Conservation (phyloP, 768 basidiomycete species). For the Russula sp. region DNA sequence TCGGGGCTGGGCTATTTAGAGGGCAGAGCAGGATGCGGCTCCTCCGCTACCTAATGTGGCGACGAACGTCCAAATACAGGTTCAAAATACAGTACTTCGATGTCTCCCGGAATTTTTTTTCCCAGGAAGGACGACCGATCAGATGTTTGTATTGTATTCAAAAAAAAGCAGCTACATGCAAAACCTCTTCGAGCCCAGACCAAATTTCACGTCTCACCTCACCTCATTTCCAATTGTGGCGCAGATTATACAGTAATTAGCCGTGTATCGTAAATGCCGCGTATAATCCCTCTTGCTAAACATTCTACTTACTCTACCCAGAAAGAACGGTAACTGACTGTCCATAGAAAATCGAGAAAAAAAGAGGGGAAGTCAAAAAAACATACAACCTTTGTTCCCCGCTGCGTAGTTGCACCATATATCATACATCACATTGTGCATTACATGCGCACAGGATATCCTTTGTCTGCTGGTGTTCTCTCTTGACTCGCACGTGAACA, state of each 20-base stretch:
- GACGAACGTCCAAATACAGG: too few relatives aligned
- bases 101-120: too few relatives aligned
- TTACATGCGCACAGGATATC: conserved; percentile 8
- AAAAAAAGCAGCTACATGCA: conserved; percentile 4
- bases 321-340: conserved; percentile 1
- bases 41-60: too few relatives aligned
- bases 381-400: not conserved
- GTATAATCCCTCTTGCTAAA: not conserved
- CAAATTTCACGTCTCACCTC: not conserved
- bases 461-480: not conserved
- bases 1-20: too few relatives aligned
- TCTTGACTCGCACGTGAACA: not conserved
- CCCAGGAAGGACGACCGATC: not conserved
- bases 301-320: conserved; percentile 11
- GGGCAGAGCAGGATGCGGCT: too few relatives aligned
- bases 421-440: conserved; percentile 5
- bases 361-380: not conserved
- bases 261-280: conserved; percentile 10
- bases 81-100: too few relatives aligned
- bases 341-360: conserved; percentile 7
- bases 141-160: conserved; percentile 4
- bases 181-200: not conserved
- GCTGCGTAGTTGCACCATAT: not conserved
- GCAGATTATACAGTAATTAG: conserved; percentile 17
- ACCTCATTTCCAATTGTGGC: not conserved